These are phyloP conservation scores for Euphorbia tirucalli DNA, from an alignment of 345 rosid species.

Conservation along the genomic window DNA sequence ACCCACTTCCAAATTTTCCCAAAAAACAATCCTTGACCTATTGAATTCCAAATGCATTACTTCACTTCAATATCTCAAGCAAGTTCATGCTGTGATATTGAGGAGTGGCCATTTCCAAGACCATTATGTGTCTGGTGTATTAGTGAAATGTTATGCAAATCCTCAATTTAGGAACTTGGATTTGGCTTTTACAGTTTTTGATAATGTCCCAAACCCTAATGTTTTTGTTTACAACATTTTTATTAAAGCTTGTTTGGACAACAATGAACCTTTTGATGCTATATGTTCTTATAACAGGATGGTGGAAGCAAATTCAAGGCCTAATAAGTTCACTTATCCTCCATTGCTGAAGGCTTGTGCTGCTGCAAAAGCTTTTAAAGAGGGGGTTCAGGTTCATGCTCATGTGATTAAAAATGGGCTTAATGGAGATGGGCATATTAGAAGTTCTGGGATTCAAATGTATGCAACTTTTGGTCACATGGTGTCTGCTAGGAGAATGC, in stretches of 20 bases:
- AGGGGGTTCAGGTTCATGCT: slow-evolving; percentile 41
- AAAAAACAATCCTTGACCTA: slow-evolving; percentile 32
- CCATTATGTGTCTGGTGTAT: slow-evolving; percentile 42
- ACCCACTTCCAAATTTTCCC: slow-evolving; percentile 27
- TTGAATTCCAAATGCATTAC: slow-evolving; percentile 28
- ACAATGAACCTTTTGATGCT: slow-evolving; percentile 26
- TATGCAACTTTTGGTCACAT: slow-evolving; percentile 35
- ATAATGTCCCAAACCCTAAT: slow-evolving; percentile 33
- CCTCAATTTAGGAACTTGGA: slow-evolving; percentile 24
- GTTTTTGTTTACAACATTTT: slow-evolving; percentile 45
- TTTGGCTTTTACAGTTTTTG: slow-evolving; percentile 34
- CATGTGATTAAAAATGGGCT: slow-evolving; percentile 45
- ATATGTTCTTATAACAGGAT: slow-evolving; percentile 27
- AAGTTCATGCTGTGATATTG: slow-evolving; percentile 35
- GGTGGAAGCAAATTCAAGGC: slow-evolving; percentile 32
- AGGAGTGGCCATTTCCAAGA: slow-evolving; percentile 41
- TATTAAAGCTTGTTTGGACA: slow-evolving; percentile 33
- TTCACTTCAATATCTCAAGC: slow-evolving; percentile 34
- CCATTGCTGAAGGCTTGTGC: slow-evolving; percentile 44
- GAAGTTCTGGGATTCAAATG: slow-evolving; percentile 54
- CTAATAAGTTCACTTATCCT: slow-evolving; percentile 49
- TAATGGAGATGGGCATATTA: slow-evolving; percentile 35
- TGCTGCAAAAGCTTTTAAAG: slow-evolving; percentile 10
- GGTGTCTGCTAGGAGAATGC: slow-evolving; percentile 35
- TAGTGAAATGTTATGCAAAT: slow-evolving; percentile 38